Evolutionary conservation across 768 basidiomycete species (phyloP).

Genomic region (Boletus rubescentipes): DNA sequence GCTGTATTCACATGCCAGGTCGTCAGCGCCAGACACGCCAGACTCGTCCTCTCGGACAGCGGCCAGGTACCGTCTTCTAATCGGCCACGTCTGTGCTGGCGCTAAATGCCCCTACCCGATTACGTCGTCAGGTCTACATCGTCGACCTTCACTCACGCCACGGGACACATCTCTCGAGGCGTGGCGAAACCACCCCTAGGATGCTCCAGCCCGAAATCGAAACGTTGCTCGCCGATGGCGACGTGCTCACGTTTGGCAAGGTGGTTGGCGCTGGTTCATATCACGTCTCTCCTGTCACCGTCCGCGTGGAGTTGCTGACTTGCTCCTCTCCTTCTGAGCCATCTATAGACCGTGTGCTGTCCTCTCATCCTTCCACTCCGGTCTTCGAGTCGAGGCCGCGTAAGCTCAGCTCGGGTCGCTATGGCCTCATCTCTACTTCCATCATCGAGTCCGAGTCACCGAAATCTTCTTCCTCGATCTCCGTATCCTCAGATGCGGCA

Average conservation of each 20-base stretch:
- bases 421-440: conserved; percentile 49
- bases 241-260: conserved; percentile 77
- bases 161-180: conserved; percentile 65
- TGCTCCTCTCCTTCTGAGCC: conserved; percentile 15
- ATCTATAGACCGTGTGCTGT: conserved; percentile 11
- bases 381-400: conserved; percentile 20
- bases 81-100: conserved; percentile 13
- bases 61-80: conserved; percentile 51
- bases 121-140: conserved; percentile 54
- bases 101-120: conserved; percentile 11
- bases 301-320: conserved; percentile 52
- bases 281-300: conserved; percentile 62
- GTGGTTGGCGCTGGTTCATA: conserved; percentile 62
- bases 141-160: conserved; percentile 75
- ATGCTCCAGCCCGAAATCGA: conserved; percentile 55
- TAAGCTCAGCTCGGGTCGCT: conserved; percentile 55
- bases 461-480: conserved; percentile 40
- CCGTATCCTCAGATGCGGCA: conserved; percentile 37
- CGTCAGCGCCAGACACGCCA: conserved; percentile 77
- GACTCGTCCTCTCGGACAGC: conserved; percentile 68
- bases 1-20: conserved; percentile 76
- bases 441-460: conserved; percentile 27
- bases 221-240: conserved; percentile 60
- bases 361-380: conserved; percentile 32
- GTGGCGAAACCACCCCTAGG: conserved; percentile 48